These are phyloP conservation scores for Xylaria longipes DNA, from an alignment of 495 filamentous ascomycete species.

Conservation along the genomic window DNA sequence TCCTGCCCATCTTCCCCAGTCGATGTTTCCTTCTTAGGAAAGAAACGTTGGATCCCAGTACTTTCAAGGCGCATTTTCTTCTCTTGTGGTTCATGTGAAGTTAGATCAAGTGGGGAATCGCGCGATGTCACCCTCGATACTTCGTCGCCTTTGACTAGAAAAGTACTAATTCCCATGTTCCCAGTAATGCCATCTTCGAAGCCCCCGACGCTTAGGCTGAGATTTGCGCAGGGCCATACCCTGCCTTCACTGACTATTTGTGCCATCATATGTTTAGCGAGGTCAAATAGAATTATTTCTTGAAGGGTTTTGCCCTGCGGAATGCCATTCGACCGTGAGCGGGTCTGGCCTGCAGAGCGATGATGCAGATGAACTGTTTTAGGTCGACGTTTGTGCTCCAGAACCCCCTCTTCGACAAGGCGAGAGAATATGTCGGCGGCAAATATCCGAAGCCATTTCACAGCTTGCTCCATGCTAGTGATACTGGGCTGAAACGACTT, in stretches of 20 bases:
- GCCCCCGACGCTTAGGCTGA: slow-evolving; percentile 83
- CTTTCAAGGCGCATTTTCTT: slow-evolving; percentile 62
- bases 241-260: slow-evolving; percentile 79
- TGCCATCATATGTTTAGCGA: slow-evolving; percentile 75
- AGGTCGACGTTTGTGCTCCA: slow-evolving; percentile 87
- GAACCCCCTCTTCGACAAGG: slow-evolving; percentile 87
- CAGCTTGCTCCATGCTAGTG: slow-evolving; percentile 77
- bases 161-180: slow-evolving; percentile 85
- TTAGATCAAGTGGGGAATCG: slow-evolving; percentile 37
- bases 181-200: slow-evolving; percentile 87
- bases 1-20: slow-evolving; percentile 34
- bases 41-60: slow-evolving; percentile 65
- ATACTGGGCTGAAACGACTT: slow-evolving; percentile 93
- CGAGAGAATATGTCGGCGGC: slow-evolving; percentile 89
- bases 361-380: slow-evolving; percentile 85
- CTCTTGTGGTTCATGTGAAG: slow-evolving; percentile 45
- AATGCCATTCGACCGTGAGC: slow-evolving; percentile 76
- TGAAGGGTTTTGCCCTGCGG: slow-evolving; percentile 75
- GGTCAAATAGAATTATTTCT: slow-evolving; percentile 73
- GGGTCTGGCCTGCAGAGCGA: slow-evolving; percentile 70
- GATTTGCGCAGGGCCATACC: slow-evolving; percentile 85
- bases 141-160: slow-evolving; percentile 79
- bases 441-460: slow-evolving; percentile 90
- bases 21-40: slow-evolving; percentile 48
- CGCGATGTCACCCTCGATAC: slow-evolving; percentile 38